A percentile compares a stretch with the other conserved stretches of the same genome.
phyloP scores from a whole-genome alignment of 2,329 filamentous ascomycete species.

The Sporothrix schenckii region DNA sequence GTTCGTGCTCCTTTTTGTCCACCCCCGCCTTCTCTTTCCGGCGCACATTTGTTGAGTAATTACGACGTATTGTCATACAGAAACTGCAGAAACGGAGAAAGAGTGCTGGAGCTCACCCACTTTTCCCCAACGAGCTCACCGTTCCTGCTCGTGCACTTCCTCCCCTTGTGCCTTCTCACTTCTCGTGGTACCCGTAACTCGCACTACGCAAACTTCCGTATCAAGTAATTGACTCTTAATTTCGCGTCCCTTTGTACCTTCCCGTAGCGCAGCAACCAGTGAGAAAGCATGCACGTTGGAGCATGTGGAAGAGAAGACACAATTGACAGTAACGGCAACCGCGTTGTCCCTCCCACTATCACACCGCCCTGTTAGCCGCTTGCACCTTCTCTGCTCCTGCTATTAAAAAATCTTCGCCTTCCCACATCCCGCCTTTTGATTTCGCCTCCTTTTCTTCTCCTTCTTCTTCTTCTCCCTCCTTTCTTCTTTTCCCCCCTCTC shows the following conservation, averaged over 20 bases:
- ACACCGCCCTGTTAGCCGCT: constrained; percentile 33
- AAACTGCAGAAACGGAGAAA: not conserved
- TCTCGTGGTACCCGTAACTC: constrained; percentile 2
- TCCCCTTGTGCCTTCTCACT: constrained; percentile 1
- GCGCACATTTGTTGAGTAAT: constrained; percentile 2
- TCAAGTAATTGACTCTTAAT: constrained; percentile 2
- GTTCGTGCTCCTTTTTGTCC: constrained; percentile 3
- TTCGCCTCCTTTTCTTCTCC: constrained; percentile 31
- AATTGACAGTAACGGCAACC: not conserved
- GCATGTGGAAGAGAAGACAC: not conserved
- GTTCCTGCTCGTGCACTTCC: not conserved
- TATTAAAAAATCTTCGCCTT: constrained; percentile 31
- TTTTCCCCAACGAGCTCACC: constrained; percentile 27
- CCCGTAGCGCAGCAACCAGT: constrained; percentile 29
- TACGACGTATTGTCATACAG: not conserved
- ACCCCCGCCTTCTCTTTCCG: constrained; percentile 20
- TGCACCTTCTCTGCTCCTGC: constrained; percentile 12
- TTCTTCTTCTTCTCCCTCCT: constrained; percentile 30
- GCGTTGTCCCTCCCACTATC: constrained; percentile 28
- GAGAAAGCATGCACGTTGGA: constrained; percentile 5
- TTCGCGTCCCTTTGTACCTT: constrained; percentile 18
- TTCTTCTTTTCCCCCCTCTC: constrained; percentile 20
- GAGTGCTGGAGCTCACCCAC: not conserved
- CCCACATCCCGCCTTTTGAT: constrained; percentile 20
- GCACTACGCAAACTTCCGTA: constrained; percentile 26